Evolutionary conservation across 2,329 filamentous ascomycete species (phyloP).

Genomic region (Colletotrichum higginsianum): DNA sequence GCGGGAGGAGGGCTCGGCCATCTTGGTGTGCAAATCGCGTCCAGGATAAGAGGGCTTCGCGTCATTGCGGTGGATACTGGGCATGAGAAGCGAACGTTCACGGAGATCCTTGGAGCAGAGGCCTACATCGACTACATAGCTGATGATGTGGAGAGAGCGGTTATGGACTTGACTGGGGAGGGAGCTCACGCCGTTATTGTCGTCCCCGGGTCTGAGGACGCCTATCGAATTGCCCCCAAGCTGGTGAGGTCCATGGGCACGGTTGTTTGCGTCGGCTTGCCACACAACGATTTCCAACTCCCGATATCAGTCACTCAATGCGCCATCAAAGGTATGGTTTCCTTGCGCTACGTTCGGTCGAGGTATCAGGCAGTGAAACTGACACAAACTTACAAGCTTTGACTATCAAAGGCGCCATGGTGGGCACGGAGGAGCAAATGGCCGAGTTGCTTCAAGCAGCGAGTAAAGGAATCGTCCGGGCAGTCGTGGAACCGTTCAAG

Average conservation of each 20-base stretch:
- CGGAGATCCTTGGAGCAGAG: conserved; percentile 46
- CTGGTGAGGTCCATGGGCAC: conserved; percentile 48
- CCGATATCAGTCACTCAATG: conserved; percentile 43
- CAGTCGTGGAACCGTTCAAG: not conserved
- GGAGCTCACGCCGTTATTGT: conserved; percentile 49
- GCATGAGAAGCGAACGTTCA: conserved; percentile 43
- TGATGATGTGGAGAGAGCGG: conserved; percentile 44
- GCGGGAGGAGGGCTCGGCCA: conserved; percentile 53
- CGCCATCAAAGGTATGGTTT: conserved; percentile 22
- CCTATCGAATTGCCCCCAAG: conserved; percentile 45
- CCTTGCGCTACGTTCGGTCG: too few species aligned
- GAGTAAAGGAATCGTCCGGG: not conserved
- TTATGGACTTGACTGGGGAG: conserved; percentile 47
- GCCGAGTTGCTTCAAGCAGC: not conserved
- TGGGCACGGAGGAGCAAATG: conserved; percentile 14
- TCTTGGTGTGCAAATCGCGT: conserved; percentile 52
- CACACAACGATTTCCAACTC: conserved; percentile 47
- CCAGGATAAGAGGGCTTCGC: conserved; percentile 39
- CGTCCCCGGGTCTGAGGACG: conserved; percentile 47
- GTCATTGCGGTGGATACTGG: conserved; percentile 52
- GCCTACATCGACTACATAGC: conserved; percentile 48
- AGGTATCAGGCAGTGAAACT: not conserved
- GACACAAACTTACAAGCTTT: conserved; percentile 1
- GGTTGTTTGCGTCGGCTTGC: conserved; percentile 47
- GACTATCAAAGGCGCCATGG: conserved; percentile 38